Conservation (phyloP, 2,329 filamentous ascomycete species). For the Xylariaceae sp. region DNA sequence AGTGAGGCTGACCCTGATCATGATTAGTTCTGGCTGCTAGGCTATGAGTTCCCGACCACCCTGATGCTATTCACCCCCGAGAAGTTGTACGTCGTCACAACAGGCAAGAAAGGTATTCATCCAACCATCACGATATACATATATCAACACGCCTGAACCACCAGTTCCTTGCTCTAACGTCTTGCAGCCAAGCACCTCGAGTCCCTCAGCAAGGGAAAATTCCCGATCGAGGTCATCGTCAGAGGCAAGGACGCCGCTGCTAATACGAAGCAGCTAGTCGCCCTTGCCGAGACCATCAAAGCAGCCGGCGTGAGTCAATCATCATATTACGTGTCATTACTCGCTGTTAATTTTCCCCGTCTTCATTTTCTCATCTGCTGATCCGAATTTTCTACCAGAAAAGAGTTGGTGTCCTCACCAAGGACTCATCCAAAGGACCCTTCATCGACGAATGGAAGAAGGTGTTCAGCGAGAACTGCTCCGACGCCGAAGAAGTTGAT, state of each 20-base stretch:
- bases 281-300: constrained; percentile 82
- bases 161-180: constrained; percentile 30
- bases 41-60: constrained; percentile 97
- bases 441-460: constrained; percentile 98
- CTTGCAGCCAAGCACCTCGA: constrained; percentile 81
- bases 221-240: constrained; percentile 86
- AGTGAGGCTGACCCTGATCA: constrained; percentile 7
- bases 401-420: constrained; percentile 81
- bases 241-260: constrained; percentile 86
- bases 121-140: background rate
- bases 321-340: background rate
- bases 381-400: constrained; percentile 48
- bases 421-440: constrained; percentile 77
- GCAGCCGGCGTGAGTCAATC: constrained; percentile 64
- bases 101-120: constrained; percentile 82
- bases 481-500: constrained; percentile 85
- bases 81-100: constrained; percentile 86
- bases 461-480: constrained; percentile 67
- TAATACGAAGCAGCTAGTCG: constrained; percentile 85
- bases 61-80: constrained; percentile 89
- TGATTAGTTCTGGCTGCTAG: constrained; percentile 87
- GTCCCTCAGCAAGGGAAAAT: constrained; percentile 83
- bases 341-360: background rate
- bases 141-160: constrained; percentile 7
- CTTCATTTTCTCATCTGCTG: constrained; percentile 12